Conservation (phyloP, 345 rosid genomes). For the Salix suchowensis region DNA sequence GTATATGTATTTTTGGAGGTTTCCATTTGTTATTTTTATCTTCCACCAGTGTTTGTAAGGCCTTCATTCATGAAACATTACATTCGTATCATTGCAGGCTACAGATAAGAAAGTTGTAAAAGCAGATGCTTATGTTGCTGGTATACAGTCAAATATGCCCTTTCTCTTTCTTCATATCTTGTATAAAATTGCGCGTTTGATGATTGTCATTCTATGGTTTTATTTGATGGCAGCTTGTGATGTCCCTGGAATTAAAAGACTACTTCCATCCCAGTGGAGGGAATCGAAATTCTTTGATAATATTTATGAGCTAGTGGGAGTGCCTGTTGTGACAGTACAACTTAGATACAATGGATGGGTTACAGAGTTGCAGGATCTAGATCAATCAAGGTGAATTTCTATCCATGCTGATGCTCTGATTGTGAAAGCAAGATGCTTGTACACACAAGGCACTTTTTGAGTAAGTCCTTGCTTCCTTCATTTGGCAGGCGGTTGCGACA, state of each 20-base stretch:
- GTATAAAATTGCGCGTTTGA: neutral
- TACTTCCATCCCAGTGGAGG: constrained; percentile 78
- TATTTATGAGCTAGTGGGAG: constrained; percentile 86
- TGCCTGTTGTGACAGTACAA: constrained; percentile 86
- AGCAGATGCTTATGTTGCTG: constrained; percentile 98
- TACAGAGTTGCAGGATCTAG: constrained; percentile 78
- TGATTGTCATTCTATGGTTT: neutral
- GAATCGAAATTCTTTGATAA: constrained; percentile 68
- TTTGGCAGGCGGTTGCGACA: constrained; percentile 63
- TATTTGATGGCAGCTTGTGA: constrained; percentile 64
- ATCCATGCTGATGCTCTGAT: neutral
- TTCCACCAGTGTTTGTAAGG: neutral
- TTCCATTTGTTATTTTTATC: neutral
- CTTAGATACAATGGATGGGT: constrained; percentile 98
- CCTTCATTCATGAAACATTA: neutral
- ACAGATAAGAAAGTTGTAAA: constrained; percentile 67
- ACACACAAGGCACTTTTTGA: too few relatives aligned
- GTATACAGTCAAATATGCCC: constrained; percentile 22
- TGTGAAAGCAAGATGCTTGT: neutral
- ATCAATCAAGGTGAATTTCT: constrained; percentile 62
- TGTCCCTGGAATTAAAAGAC: constrained; percentile 92
- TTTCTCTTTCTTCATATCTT: neutral
- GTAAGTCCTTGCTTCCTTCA: constrained; percentile 2
- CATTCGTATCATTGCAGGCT: constrained; percentile 48
- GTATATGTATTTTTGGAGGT: neutral